A percentile compares a stretch with the other conserved stretches of the same genome.
Evolutionary conservation across 2,329 filamentous ascomycete species (phyloP).

Genomic region (Claviceps purpurea): DNA sequence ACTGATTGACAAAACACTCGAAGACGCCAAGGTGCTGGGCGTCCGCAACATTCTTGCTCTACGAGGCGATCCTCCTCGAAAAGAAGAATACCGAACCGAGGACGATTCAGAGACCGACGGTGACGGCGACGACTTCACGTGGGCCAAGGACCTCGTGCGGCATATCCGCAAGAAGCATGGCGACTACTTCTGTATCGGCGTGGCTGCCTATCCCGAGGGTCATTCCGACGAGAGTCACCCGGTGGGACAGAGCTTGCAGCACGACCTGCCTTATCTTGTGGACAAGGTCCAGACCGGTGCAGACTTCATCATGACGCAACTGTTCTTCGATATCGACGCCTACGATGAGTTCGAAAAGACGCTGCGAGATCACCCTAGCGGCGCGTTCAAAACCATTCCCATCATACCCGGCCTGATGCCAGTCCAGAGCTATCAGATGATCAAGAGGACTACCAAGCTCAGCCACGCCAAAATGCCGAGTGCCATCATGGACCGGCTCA

Average conservation of each 20-base stretch:
- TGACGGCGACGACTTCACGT: slow-evolving; percentile 67
- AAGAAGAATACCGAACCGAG: slow-evolving; percentile 67
- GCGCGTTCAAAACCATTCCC: slow-evolving; percentile 70
- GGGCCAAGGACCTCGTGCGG: slow-evolving; percentile 75
- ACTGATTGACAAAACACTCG: slow-evolving; percentile 76
- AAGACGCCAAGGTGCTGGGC: slow-evolving; percentile 79
- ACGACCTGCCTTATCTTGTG: slow-evolving; percentile 76
- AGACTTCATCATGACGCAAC: slow-evolving; percentile 96
- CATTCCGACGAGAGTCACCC: slow-evolving; percentile 87
- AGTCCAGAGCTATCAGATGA: slow-evolving; percentile 92
- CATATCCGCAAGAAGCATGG: slow-evolving; percentile 80
- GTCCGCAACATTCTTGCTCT: slow-evolving; percentile 90
- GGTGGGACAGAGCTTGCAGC: slow-evolving; percentile 50
- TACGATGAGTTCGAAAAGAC: slow-evolving; percentile 69
- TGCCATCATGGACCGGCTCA: slow-evolving; percentile 54
- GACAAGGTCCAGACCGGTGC: slow-evolving; percentile 87
- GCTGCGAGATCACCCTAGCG: slow-evolving; percentile 68
- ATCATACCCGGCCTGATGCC: slow-evolving; percentile 96
- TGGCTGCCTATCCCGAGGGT: slow-evolving; percentile 89
- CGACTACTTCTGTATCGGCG: slow-evolving; percentile 92
- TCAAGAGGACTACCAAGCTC: slow-evolving; percentile 85
- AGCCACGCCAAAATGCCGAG: slow-evolving; percentile 76
- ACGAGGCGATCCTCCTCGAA: slow-evolving; percentile 78
- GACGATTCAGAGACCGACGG: slow-evolving; percentile 39
- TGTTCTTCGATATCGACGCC: slow-evolving; percentile 83